phyloP scores from a whole-genome alignment of 352 stramenopile genomes.

The Globisporangium spiculum region DNA sequence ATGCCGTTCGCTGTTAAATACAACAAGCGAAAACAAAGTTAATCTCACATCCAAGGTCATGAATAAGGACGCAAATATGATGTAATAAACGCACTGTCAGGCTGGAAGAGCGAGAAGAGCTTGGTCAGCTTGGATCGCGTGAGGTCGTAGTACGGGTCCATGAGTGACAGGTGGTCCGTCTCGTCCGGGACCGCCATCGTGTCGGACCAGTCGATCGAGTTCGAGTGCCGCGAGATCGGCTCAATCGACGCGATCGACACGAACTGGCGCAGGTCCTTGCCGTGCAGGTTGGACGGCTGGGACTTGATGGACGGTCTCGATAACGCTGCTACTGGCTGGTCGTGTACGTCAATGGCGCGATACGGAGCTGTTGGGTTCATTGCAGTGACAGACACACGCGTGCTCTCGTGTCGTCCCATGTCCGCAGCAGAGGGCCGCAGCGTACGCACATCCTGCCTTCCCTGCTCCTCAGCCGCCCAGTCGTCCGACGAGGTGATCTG shows the following conservation, averaged over 20 bases:
- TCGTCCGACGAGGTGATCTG: conserved; percentile 12
- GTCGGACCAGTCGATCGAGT: conserved; percentile 72
- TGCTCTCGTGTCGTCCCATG: conserved; percentile 2
- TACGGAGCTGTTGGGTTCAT: not conserved
- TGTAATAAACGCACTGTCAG: conserved; percentile 34
- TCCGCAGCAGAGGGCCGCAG: not conserved
- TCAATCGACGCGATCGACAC: conserved; percentile 49
- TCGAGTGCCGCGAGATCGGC: conserved; percentile 37
- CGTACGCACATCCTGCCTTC: conserved; percentile 7
- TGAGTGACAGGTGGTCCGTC: conserved; percentile 54
- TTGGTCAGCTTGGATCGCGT: conserved; percentile 68
- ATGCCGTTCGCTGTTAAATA: conserved; percentile 28
- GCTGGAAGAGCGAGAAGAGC: conserved; percentile 64
- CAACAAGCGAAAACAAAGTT: not conserved
- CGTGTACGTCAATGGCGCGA: conserved; percentile 9
- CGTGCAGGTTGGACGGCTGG: conserved; percentile 41
- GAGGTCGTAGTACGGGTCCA: conserved; percentile 86
- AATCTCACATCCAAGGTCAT: not conserved
- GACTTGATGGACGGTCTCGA: not conserved
- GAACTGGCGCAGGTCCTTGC: conserved; percentile 60
- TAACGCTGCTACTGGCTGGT: not conserved
- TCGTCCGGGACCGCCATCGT: conserved; percentile 40
- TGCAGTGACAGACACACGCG: not conserved
- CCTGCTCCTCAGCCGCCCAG: conserved; percentile 13
- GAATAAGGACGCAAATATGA: not conserved